Base-by-base conservation (phyloP, 2,329 filamentous ascomycete genomes). In the Penicillium oxalicum region DNA sequence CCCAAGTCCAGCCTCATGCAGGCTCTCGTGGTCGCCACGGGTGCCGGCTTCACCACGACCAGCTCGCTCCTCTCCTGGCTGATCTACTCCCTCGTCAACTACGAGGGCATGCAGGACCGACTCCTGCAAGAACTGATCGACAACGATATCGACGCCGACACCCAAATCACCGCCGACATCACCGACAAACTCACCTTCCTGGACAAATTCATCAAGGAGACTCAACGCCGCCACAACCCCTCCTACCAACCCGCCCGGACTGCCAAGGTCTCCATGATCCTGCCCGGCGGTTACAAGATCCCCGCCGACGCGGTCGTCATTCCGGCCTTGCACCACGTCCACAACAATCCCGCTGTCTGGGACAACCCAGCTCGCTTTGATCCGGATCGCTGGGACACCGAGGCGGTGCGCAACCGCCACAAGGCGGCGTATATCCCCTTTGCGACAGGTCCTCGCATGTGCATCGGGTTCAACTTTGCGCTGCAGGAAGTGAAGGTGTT, bases 391-490 rank as follows among this genome's bases (percentile, higher is more conserved):
- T 84, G 81, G 81, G 74, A 77, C 53, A 74, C 74, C 4, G 54
- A 54, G 5, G 47, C 70, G 9, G 78, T 80, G 47, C 79, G 78
- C 67, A 73, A 72, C 54, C 61, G 73, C 2, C 77, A 76, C 40
- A 72, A 73, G 28, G 74, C 71, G 1, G 68, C 76, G 0, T 84
- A 83, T 56, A 69, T 78, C 3, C 82, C 82, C 0, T 85, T 84
- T 53, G 80, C 76, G 0, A 68, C 74, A 0, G 82, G 82, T 0
- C 75, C 71, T 0, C 69, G 82, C 1, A 76, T 75, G 67, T 84
- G 82, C 52, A 79, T 84, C 47, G 82, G 81, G 0, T 83, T 82
- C 72, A 84, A 82, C 64, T 82, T 84, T 61, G 81, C 80, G 0
- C 66, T 84, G 5, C 74, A 77, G 50, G 80, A 84, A 62, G 71